Evolutionary conservation across 164 flowering plant species (phyloP), one percentile per base, ranked within the genome.

Genomic region (Euptelea pleiosperma): DNA sequence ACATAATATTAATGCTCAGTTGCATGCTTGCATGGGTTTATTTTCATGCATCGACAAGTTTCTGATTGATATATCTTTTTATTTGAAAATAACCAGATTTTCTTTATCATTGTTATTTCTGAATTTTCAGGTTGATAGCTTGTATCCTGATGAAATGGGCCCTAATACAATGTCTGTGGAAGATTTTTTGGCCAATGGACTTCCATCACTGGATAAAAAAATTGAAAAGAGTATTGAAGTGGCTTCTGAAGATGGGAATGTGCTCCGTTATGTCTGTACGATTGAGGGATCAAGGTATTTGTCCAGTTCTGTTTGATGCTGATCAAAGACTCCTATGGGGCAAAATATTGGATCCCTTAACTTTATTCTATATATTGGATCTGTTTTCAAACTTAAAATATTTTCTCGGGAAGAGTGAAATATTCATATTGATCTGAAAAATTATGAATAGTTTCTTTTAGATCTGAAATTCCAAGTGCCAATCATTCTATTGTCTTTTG

Each of bases 201-300:
- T 89, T 64, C 66, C 70, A 18, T 51, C 62, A 58, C 87, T 89
- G 48, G 95, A 91, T 67, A 63, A 79, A 35, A 69, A 71, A 62
- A 76, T 87, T 29, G 74, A 77, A 61, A 77, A 75, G 53, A 76
- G 84, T 76, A 78, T 85, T 40, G 36, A 64, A 50, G 73, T 58
- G 52, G 95, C 98, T 73, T 73, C 89, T 52, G 63, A 66, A n/a
- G 77, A 70, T 55, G 95, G 95, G 22, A 87, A 81, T 58, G 89
- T 81, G 60, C 90, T 91, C 24, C 95, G 98, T 37, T 91, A 91
- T 77, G 93, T 85, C 36, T 91, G 96, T 62, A 65, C 79, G 52
- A 82, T 91, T 64, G 91, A 84, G 56, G 82, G 72, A 35, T 76
- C 88, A 62, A 85, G 95, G 98, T 87, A 81, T 11, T 43, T 43